These are phyloP conservation scores for Scheffersomyces stambukii DNA, from an alignment of 1,139 yeast genomes.

Conservation along the genomic window DNA sequence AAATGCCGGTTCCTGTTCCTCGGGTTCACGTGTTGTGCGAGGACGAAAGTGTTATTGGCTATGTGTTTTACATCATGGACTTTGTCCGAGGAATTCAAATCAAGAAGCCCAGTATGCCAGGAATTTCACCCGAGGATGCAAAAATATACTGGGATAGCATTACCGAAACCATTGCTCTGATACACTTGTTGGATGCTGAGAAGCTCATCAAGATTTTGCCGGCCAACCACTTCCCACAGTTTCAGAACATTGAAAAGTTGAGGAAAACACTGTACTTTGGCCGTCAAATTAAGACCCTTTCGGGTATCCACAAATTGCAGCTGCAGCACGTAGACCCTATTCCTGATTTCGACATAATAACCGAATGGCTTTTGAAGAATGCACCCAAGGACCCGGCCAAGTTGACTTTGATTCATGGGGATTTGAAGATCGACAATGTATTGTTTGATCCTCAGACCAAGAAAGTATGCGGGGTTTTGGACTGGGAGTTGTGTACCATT, in stretches of 20 bases:
- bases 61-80: slow-evolving; percentile 59
- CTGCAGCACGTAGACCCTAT: slow-evolving; percentile 47
- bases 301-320: slow-evolving; percentile 47
- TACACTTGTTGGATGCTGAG: slow-evolving; percentile 50
- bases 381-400: slow-evolving; percentile 48
- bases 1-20: slow-evolving; percentile 45
- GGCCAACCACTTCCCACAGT: slow-evolving; percentile 43
- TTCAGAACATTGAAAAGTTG: slow-evolving; percentile 23
- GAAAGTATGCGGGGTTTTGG: slow-evolving; percentile 53
- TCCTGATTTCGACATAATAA: slow-evolving; percentile 44
- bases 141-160: slow-evolving; percentile 47
- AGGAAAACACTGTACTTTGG: slow-evolving; percentile 34
- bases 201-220: slow-evolving; percentile 44
- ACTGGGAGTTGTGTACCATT: slow-evolving; percentile 67
- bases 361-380: slow-evolving; percentile 36
- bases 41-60: slow-evolving; percentile 47
- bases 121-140: slow-evolving; percentile 19
- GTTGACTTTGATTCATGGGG: slow-evolving; percentile 58
- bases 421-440: slow-evolving; percentile 62
- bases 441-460: slow-evolving; percentile 50
- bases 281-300: slow-evolving; percentile 51
- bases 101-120: slow-evolving; percentile 52
- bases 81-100: slow-evolving; percentile 57
- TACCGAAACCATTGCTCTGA: slow-evolving; percentile 45
- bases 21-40: slow-evolving; percentile 46